Base-by-base conservation (phyloP, 2,329 filamentous ascomycete species). In the Aureobasidium vineae region DNA sequence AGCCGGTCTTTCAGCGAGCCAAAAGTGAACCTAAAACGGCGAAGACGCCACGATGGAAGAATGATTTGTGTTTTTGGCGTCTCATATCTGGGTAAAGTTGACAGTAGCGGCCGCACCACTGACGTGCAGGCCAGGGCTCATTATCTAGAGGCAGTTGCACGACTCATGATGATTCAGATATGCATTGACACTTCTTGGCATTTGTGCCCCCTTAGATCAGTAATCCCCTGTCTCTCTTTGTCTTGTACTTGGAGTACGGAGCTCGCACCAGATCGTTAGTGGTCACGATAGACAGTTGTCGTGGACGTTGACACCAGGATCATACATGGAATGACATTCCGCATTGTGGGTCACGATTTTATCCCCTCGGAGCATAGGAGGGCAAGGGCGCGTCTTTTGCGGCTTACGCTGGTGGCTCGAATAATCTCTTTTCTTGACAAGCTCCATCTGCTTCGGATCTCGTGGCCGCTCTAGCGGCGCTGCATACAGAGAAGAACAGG, bases 61-160 rank as follows among this genome's bases (percentile, higher is more conserved):
- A 66, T 66, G 64, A 66, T 66, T 66, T 66, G 64, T 66, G 64
- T 66, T 66, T 65, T 31, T 60, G 64, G 33, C 47, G 47, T 43
- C 49, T 64, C 38, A 31, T 28, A 45, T 64, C 41, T 64, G 49
- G 26, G 28, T 26, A 49, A 38, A 50, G 45, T 60, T 66, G 52
- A 52, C 64, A 59, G 64, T 64, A 64, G 64, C 43, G 52, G 64
- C 54, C 64, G 54, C 64, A 66, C 53, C 52, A 66, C 53, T 53
- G 40, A 60, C 64, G 64, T 66, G 41, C 54, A 66, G 45, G 45
- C 64, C 54, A 59, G 53, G 41, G 53, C 45, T 54, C 31, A 52
- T 49, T 33, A n/a, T 33, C 52, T 54, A 56, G 63, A 28, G 50
- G 38, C 50, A 52, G 38, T 56, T 49, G 49, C 64, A 60, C 63